These are phyloP conservation scores for Rhizodiscina lignyota DNA, from an alignment of 495 filamentous ascomycete genomes.

Conservation along the genomic window DNA sequence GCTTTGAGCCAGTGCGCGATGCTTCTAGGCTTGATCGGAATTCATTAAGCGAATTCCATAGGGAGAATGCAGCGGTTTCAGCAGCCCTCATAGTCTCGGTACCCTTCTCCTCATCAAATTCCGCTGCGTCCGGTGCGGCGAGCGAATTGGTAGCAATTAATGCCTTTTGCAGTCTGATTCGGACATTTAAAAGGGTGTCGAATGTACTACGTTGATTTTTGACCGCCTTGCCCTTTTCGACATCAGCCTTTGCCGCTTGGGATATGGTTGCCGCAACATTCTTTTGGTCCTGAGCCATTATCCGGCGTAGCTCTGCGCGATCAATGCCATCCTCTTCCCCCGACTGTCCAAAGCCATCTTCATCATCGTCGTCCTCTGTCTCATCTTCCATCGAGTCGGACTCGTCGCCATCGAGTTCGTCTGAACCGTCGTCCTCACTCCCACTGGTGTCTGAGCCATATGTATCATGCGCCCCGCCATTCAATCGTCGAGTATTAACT, in stretches of 20 bases:
- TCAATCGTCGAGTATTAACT: slow-evolving; percentile 2
- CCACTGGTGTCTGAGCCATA: slow-evolving; percentile 30
- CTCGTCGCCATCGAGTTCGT: slow-evolving; percentile 23
- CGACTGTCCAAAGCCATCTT: slow-evolving; percentile 14
- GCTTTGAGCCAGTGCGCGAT: slow-evolving; percentile 37
- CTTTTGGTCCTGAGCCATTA: slow-evolving; percentile 59
- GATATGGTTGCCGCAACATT: slow-evolving; percentile 51
- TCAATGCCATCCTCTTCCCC: slow-evolving; percentile 20
- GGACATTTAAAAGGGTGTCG: slow-evolving; percentile 68
- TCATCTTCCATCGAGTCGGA: slow-evolving; percentile 13
- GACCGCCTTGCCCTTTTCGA: slow-evolving; percentile 70
- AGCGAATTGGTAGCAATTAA: slow-evolving; percentile 69
- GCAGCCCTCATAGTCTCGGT: slow-evolving; percentile 47
- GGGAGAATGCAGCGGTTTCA: slow-evolving; percentile 69
- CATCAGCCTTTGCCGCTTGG: slow-evolving; percentile 58
- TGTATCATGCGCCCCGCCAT: slow-evolving; percentile 17
- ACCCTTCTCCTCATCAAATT: slow-evolving; percentile 1
- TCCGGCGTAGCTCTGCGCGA: slow-evolving; percentile 42
- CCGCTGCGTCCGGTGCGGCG: slow-evolving; percentile 12
- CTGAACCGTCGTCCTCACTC: slow-evolving; percentile 37
- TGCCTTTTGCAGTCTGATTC: slow-evolving; percentile 84
- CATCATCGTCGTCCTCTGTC: slow-evolving; percentile 18
- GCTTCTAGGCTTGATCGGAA: slow-evolving; percentile 46
- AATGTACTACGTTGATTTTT: slow-evolving; percentile 70
- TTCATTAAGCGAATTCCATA: slow-evolving; percentile 70